A percentile compares a stretch with the other conserved stretches of the same genome.
Evolutionary conservation across 1,139 yeast species (phyloP).

Genomic region (Hyphopichia burtonii): DNA sequence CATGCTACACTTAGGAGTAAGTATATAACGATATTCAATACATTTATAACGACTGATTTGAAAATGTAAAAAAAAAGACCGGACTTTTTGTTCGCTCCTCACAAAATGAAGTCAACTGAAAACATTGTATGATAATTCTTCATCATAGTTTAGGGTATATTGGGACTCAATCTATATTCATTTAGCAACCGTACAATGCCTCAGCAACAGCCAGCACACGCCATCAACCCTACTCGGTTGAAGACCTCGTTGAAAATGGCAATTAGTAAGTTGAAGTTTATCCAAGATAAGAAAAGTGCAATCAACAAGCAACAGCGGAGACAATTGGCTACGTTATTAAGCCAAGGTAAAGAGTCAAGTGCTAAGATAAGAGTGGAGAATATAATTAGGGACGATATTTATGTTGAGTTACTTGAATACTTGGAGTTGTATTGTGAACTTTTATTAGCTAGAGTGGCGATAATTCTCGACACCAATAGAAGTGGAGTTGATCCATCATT

Average conservation of each 20-base stretch:
- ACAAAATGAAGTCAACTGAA: too few species aligned
- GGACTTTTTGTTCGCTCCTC: too few species aligned
- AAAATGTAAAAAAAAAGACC: too few species aligned
- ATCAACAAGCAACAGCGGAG: constrained; percentile 79
- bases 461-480: constrained; percentile 43
- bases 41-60: background rate
- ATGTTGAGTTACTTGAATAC: constrained; percentile 76
- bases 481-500: constrained; percentile 59
- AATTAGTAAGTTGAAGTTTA: constrained; percentile 71
- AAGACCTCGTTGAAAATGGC: constrained; percentile 80
- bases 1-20: background rate
- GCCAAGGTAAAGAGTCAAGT: constrained; percentile 74
- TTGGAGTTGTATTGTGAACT: constrained; percentile 84
- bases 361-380: constrained; percentile 86
- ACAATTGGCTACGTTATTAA: constrained; percentile 68
- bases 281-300: constrained; percentile 82
- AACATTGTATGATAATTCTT: too few species aligned
- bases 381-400: constrained; percentile 80
- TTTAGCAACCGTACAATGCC: too few species aligned
- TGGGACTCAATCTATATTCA: too few species aligned
- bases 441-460: constrained; percentile 68
- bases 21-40: background rate
- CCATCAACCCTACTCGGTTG: constrained; percentile 44
- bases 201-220: constrained; percentile 28
- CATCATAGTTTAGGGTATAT: too few species aligned